Base-by-base conservation (phyloP, 2,329 filamentous ascomycete species). In the Aspergillus flavus region DNA sequence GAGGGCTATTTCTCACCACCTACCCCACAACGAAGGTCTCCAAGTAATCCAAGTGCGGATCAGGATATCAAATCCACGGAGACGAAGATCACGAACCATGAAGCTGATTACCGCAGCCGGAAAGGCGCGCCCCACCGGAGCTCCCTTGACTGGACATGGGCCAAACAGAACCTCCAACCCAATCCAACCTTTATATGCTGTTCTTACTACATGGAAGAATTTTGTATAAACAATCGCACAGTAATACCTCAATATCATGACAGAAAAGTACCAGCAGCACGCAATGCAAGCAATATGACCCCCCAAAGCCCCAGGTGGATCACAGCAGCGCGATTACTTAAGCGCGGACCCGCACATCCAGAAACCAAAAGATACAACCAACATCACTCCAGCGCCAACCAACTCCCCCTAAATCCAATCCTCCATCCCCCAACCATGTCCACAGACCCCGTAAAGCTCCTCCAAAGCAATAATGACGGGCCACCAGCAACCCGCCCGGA, bases 401-500 rank as follows among this genome's bases (percentile, higher is more conserved):
- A 50, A 9, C 46, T 9, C 11, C 3, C 21, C 5, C 19, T 7
- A 21, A 12, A 19, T 2, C 9, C 3, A 10, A 32, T 12, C 3
- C 5, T 21, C 2, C 23, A 14, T 19, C 12, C 14, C 3, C 46
- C 48, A 52, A 32, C 48, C 26, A 52, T 52, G 48, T 1, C 48
- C 2, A 21, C 28, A 1, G 19, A 52, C 4, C 23, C 21, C 3
- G 23, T 48, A n/a, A 32, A 32, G 4, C 7, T 34, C 7, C 1
- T n/a, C 4, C 7, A 26, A 4, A 3, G 9, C 9, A 28, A 52
- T 2, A 0, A 21, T 14, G 10, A 6, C 2, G 7, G 6, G 39
- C 6, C 10, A 12, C 14, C 19, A 6, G 0, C 26, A 0, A 0
- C 16, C 66, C 70, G 45, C 0, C 50, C 55, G 1, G 68, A 69